Evolutionary conservation across 2,329 filamentous ascomycete genomes (phyloP), one percentile per base, ranked within the genome.

Genomic region (Lasiodiplodia theobromae): DNA sequence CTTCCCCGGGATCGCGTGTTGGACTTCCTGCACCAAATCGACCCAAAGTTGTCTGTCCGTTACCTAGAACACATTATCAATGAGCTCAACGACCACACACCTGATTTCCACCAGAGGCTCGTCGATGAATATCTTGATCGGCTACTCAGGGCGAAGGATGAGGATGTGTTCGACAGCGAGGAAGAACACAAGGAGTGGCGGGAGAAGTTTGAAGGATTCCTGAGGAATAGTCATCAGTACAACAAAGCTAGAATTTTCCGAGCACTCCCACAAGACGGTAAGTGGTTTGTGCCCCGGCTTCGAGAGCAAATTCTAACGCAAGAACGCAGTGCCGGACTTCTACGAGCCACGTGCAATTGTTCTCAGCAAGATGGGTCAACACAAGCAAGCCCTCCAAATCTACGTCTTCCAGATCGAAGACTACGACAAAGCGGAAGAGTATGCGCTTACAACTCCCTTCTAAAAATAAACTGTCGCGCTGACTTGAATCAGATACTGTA

Each of bases 371-470:
- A 97, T 98, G 92, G 93, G 93, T 7, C 91, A 95, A 74, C 94
- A 99, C 81, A 94, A 93, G 77, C 94, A 98, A 80, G 96, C 96
- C 0, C 83, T 99, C n/a, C 92, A 96, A 77, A 97, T 99, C 65
- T 99, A 97, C 77, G 95, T 98, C 34, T 99, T 97, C 82, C 96
- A 95, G 78, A 88, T 99, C 78, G 84, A 92, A 72, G 91, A 97
- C 78, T 95, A 92, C 71, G 84, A 83, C 14, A 98, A 97, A 80
- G 96, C 96, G 38, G 96, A 99, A 86, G 93, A 97, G 91, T 97
- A 72, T 66, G 31, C 40, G 6, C 14, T 49, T 37, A 38, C 25
- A 53, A 57, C 18, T 28, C 12, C 25, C 16, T 51, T 83, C 70
- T 89, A 84, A 12, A n/a, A 68, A 53, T 69, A 69, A 68, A 93